A percentile compares a stretch with the other conserved stretches of the same genome.
Evolutionary conservation across 2,329 filamentous ascomycete species (phyloP).

Genomic region (Macrophomina phaseolina): DNA sequence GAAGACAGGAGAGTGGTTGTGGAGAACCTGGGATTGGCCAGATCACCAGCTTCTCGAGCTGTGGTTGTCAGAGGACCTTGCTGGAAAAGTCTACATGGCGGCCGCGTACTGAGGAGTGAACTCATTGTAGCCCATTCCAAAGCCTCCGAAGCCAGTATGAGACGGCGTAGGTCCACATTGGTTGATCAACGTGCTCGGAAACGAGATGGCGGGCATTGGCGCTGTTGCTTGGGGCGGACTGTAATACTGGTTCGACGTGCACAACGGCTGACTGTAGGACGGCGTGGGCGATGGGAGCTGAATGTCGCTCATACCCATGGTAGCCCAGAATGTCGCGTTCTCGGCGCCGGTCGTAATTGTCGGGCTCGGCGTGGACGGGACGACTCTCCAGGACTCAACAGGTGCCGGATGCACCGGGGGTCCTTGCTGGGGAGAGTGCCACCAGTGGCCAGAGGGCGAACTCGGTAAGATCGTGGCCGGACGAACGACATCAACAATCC

Average conservation of each 20-base stretch:
- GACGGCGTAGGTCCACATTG: slow-evolving; percentile 74
- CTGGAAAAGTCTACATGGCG: slow-evolving; percentile 78
- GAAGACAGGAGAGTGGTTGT: not conserved
- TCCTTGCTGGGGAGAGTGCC: slow-evolving; percentile 71
- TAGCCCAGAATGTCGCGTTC: slow-evolving; percentile 77
- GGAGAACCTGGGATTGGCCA: slow-evolving; percentile 44
- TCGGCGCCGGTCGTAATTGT: slow-evolving; percentile 72
- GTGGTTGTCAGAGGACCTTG: slow-evolving; percentile 40
- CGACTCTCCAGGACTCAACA: slow-evolving; percentile 87
- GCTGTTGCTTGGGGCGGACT: slow-evolving; percentile 76
- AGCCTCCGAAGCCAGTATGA: slow-evolving; percentile 70
- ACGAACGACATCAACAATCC: slow-evolving; percentile 86
- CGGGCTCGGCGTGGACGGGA: slow-evolving; percentile 85
- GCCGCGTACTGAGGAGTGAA: slow-evolving; percentile 74
- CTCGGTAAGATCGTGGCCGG: slow-evolving; percentile 85
- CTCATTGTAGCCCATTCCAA: slow-evolving; percentile 82
- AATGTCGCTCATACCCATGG: slow-evolving; percentile 75
- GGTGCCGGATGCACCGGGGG: slow-evolving; percentile 70
- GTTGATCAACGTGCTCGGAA: slow-evolving; percentile 86
- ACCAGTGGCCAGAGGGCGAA: slow-evolving; percentile 70
- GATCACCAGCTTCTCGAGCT: slow-evolving; percentile 42
- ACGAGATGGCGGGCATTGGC: slow-evolving; percentile 75
- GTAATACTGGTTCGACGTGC: slow-evolving; percentile 75
- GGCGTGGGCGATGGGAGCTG: slow-evolving; percentile 77
- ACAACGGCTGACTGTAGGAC: slow-evolving; percentile 79